phyloP scores from a whole-genome alignment of 1,139 yeast species.

The Spencermartinsiella ligniputridi region DNA sequence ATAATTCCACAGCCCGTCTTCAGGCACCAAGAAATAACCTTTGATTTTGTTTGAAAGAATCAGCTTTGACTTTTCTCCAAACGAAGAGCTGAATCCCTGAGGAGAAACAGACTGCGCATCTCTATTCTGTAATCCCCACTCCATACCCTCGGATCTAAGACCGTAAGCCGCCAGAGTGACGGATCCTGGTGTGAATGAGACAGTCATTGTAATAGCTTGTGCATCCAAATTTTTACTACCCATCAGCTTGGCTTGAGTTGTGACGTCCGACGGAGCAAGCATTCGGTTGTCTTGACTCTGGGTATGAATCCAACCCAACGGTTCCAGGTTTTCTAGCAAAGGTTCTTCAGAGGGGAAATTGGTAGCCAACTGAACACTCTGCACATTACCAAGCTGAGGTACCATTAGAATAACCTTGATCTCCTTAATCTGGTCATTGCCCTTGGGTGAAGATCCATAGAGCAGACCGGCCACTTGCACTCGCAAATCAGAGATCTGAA shows the following conservation, averaged over 20 bases:
- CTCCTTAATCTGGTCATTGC: conserved; percentile 70
- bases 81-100: conserved; percentile 57
- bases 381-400: conserved; percentile 81
- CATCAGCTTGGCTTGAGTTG: conserved; percentile 51
- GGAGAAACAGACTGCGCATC: conserved; percentile 50
- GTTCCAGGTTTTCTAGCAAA: conserved; percentile 34
- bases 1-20: conserved; percentile 83
- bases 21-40: conserved; percentile 87
- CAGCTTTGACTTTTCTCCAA: conserved; percentile 63
- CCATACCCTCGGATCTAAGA: conserved; percentile 58
- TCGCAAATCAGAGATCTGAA: conserved; percentile 76
- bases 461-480: conserved; percentile 79
- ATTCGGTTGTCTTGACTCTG: conserved; percentile 58
- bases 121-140: conserved; percentile 70
- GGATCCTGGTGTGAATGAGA: conserved; percentile 79
- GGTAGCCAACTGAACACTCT: conserved; percentile 58
- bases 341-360: conserved; percentile 31
- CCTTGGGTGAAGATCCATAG: conserved; percentile 72
- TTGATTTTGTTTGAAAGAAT: conserved; percentile 68
- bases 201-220: conserved; percentile 54
- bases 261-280: conserved; percentile 68
- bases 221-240: conserved; percentile 36
- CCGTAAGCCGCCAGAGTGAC: conserved; percentile 68
- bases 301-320: conserved; percentile 53
- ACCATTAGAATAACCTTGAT: conserved; percentile 69